Percentiles rank a stretch among this genome's conserved stretches.
phyloP scores from a whole-genome alignment of 2,329 filamentous ascomycete genomes.

The Orbilia oligospora region DNA sequence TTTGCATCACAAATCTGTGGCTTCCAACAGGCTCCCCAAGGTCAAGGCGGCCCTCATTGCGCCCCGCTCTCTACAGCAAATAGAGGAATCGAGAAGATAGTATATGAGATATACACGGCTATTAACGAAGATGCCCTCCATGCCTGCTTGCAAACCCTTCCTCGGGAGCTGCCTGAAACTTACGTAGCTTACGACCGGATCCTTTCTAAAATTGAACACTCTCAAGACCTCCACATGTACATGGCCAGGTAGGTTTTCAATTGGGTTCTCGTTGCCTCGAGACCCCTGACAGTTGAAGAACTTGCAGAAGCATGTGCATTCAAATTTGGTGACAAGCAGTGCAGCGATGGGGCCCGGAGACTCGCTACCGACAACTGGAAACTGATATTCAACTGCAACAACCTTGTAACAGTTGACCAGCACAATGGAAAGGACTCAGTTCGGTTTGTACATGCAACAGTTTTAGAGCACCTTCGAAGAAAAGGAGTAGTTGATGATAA shows the following conservation, averaged over 20 bases:
- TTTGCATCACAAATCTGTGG: neutral
- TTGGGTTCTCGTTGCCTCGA: slow-evolving; percentile 65
- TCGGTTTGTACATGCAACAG: slow-evolving; percentile 28
- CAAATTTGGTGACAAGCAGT: slow-evolving; percentile 19
- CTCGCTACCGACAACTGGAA: slow-evolving; percentile 7
- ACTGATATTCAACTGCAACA: slow-evolving; percentile 27
- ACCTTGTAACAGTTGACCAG: slow-evolving; percentile 12
- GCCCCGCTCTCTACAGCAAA: too few relatives aligned
- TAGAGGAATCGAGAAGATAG: too few relatives aligned
- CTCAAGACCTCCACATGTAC: slow-evolving; percentile 58
- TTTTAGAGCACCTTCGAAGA: slow-evolving; percentile 14
- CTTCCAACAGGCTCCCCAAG: neutral
- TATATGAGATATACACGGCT: slow-evolving; percentile 66
- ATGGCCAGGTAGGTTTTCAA: slow-evolving; percentile 64
- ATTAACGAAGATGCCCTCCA: slow-evolving; percentile 66
- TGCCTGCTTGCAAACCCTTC: slow-evolving; percentile 64
- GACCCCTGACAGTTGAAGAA: slow-evolving; percentile 66
- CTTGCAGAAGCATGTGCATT: slow-evolving; percentile 67
- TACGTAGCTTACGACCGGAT: slow-evolving; percentile 65
- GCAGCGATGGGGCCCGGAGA: slow-evolving; percentile 4
- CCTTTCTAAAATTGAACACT: slow-evolving; percentile 63
- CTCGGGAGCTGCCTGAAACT: slow-evolving; percentile 64
- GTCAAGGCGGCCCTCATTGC: too few relatives aligned
- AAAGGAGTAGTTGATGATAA: neutral
- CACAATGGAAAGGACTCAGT: neutral